phyloP scores from a whole-genome alignment of 768 basidiomycete species.

The Sarcodon aspratus region DNA sequence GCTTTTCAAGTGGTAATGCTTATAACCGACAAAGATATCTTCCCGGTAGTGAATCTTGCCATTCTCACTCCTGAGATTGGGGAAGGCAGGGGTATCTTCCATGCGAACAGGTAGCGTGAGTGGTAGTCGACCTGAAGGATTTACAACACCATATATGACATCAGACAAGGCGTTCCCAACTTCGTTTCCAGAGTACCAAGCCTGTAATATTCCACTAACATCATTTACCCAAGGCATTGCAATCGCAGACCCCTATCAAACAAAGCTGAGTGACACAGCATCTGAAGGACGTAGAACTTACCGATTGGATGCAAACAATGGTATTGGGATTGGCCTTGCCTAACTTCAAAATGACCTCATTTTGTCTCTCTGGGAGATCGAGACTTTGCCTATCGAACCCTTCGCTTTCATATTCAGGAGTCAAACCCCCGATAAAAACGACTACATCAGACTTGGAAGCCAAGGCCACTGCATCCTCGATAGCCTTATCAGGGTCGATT shows the following conservation, averaged over 20 bases:
- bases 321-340: slow-evolving; percentile 45
- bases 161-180: slow-evolving; percentile 55
- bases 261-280: background rate
- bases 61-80: slow-evolving; percentile 47
- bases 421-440: slow-evolving; percentile 47
- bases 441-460: slow-evolving; percentile 46
- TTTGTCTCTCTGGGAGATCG: slow-evolving; percentile 43
- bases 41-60: slow-evolving; percentile 44
- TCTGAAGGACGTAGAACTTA: slow-evolving; percentile 16
- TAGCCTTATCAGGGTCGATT: slow-evolving; percentile 44
- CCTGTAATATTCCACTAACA: slow-evolving; percentile 43
- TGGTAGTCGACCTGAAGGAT: slow-evolving; percentile 49
- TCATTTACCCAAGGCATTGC: slow-evolving; percentile 64
- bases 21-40: slow-evolving; percentile 61
- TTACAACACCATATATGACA: slow-evolving; percentile 49
- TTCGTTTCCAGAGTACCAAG: slow-evolving; percentile 61
- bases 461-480: slow-evolving; percentile 42
- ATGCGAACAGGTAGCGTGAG: slow-evolving; percentile 47
- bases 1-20: slow-evolving; percentile 43
- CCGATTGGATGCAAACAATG: slow-evolving; percentile 51
- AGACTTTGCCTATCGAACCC: slow-evolving; percentile 60
- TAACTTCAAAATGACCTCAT: slow-evolving; percentile 44
- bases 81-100: slow-evolving; percentile 51
- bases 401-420: slow-evolving; percentile 68
- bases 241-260: slow-evolving; percentile 48